Percentiles rank a stretch among this genome's conserved stretches.
Evolutionary conservation across 371 early-diverging fungal species (phyloP).

Genomic region (Mortierella sp.): DNA sequence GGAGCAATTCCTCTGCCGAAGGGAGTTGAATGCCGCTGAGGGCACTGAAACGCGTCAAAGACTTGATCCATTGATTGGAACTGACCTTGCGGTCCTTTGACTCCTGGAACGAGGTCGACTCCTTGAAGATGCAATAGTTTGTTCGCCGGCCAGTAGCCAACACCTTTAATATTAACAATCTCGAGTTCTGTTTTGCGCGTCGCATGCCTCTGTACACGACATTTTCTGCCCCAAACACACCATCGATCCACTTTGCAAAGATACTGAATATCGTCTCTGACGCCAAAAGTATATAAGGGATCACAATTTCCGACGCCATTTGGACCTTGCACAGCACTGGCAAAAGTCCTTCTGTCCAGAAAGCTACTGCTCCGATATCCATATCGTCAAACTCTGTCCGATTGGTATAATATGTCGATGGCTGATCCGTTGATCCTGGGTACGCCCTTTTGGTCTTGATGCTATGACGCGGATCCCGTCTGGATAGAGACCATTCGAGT

Average conservation of each 20-base stretch:
- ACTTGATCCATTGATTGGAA: neutral
- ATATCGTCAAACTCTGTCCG: too few relatives aligned
- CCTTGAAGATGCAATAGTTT: too few relatives aligned
- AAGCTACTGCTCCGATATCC: neutral
- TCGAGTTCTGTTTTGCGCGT: too few relatives aligned
- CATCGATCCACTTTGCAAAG: neutral
- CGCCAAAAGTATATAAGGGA: neutral
- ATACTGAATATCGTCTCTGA: neutral
- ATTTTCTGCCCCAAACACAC: neutral
- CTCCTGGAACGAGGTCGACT: too few relatives aligned
- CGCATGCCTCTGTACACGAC: too few relatives aligned
- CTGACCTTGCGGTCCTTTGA: neutral
- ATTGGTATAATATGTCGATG: too few relatives aligned
- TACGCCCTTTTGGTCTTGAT: neutral
- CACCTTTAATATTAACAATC: too few relatives aligned
- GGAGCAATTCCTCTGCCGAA: slow-evolving; percentile 1
- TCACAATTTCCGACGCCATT: neutral
- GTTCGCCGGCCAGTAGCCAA: too few relatives aligned
- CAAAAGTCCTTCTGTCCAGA: neutral
- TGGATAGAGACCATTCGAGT: slow-evolving; percentile 17
- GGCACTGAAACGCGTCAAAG: neutral
- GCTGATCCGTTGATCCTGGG: too few relatives aligned
- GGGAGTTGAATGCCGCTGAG: neutral
- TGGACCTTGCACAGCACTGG: slow-evolving; percentile 8
- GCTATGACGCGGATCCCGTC: neutral